A percentile compares a stretch with the other conserved stretches of the same genome.
These are phyloP conservation scores for Aegilops bicornis DNA, from an alignment of 176 grass and related monocot genomes.

Conservation along the genomic window DNA sequence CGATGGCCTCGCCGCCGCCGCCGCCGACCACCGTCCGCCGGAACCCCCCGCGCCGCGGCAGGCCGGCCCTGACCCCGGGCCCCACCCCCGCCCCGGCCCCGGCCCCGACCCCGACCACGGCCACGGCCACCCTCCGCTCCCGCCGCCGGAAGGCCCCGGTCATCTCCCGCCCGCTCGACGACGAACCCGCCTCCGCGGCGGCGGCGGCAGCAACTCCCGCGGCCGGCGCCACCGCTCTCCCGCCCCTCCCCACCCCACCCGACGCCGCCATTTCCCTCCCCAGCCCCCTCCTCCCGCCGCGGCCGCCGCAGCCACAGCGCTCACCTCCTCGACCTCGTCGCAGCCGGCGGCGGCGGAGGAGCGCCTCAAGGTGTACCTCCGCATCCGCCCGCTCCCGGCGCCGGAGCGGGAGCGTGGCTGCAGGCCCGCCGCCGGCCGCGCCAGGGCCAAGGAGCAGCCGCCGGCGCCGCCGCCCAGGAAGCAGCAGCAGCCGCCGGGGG, in stretches of 20 bases:
- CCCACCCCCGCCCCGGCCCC: slow-evolving; percentile 34
- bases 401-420: slow-evolving; percentile 8
- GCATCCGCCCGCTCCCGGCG: slow-evolving; percentile 56
- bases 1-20: slow-evolving; percentile 27
- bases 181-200: neutral
- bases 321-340: neutral
- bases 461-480: no score
- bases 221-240: neutral
- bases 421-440: slow-evolving; percentile 16
- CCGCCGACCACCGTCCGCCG: slow-evolving; percentile 66
- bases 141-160: neutral
- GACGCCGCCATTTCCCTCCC: neutral
- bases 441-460: slow-evolving; percentile 32
- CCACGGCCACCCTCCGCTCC: slow-evolving; percentile 14
- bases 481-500: neutral
- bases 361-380: slow-evolving; percentile 69
- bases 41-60: slow-evolving; percentile 55
- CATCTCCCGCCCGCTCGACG: neutral
- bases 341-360: neutral
- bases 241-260: neutral
- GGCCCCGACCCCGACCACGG: slow-evolving; percentile 44
- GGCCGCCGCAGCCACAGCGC: neutral
- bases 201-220: neutral
- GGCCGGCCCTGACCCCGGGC: slow-evolving; percentile 38
- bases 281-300: neutral